Conservation (phyloP, 441 rosid species). For the Pelargonium myrrhifolium region DNA sequence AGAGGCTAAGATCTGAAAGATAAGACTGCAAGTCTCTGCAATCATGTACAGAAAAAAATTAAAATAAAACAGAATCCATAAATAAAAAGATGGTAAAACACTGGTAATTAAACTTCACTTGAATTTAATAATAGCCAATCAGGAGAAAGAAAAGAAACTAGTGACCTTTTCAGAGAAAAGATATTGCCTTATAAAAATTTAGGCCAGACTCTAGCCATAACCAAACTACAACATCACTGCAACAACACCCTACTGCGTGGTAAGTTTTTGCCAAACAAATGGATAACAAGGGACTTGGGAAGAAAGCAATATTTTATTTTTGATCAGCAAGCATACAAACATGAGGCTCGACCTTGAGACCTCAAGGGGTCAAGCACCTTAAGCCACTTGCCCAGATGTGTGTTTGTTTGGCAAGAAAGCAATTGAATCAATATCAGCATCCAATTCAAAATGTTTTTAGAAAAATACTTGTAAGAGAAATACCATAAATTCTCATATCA, state of each 20-base stretch:
- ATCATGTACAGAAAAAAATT: neutral
- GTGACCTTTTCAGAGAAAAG: neutral
- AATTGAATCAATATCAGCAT: no score
- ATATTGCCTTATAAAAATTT: neutral
- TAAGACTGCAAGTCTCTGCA: conserved; percentile 31
- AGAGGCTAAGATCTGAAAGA: conserved; percentile 25
- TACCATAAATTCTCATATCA: neutral
- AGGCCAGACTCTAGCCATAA: neutral
- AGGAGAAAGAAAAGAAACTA: neutral
- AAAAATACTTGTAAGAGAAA: no score
- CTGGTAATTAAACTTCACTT: neutral
- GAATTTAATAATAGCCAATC: neutral
- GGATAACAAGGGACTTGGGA: no score
- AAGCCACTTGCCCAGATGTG: no score
- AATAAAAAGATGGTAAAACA: neutral
- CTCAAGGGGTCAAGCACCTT: no score
- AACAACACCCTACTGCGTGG: no score
- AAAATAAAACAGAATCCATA: neutral
- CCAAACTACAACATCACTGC: neutral
- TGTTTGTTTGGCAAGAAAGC: no score
- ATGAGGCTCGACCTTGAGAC: no score
- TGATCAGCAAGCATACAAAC: no score
- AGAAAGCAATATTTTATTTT: no score
- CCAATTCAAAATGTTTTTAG: no score
- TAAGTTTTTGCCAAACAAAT: neutral